Conservation (phyloP, 2,329 filamentous ascomycete species). For the Arthrobotrys conoides region DNA sequence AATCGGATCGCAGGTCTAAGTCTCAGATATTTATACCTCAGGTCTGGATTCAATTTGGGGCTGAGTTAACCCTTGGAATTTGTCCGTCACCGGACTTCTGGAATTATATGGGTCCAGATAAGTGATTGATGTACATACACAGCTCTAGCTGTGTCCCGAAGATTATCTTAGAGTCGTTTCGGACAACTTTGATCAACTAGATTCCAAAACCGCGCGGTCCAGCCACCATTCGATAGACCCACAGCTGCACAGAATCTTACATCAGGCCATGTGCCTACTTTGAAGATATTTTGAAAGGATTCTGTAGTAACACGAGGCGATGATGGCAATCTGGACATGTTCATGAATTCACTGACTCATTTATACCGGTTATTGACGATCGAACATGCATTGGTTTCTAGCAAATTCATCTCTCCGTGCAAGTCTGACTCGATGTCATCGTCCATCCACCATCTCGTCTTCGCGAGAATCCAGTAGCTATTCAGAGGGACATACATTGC, state of each 20-base stretch:
- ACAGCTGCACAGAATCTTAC: background rate
- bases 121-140: no score
- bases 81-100: no score
- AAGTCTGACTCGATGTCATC: background rate
- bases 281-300: background rate
- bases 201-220: no score
- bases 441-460: no score
- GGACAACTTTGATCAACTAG: background rate
- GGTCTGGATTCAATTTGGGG: background rate
- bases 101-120: background rate
- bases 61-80: no score
- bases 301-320: background rate
- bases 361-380: background rate
- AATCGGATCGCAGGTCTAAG: background rate
- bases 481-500: background rate
- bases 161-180: background rate
- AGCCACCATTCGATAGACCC: background rate
- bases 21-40: slow-evolving; percentile 11
- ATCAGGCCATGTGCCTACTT: background rate
- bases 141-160: background rate
- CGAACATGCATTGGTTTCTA: background rate
- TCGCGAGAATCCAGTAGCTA: no score
- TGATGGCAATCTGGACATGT: background rate
- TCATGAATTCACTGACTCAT: background rate
- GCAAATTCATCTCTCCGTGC: background rate